Base-by-base conservation (phyloP, 2,329 filamentous ascomycete species). In the Orbilia javanica region DNA sequence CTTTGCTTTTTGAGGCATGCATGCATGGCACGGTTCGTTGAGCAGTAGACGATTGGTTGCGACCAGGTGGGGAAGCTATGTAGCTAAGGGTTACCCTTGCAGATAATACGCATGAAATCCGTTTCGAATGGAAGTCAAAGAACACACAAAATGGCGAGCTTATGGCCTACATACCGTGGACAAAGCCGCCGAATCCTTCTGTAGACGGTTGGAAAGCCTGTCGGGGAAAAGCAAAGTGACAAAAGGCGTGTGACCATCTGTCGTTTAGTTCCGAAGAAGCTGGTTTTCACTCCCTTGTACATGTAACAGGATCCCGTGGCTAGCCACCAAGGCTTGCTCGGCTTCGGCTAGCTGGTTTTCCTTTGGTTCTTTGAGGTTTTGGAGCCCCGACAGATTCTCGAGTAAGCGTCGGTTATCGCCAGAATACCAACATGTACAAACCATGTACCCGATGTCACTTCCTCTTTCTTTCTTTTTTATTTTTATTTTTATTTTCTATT, bases 11-110 rank as follows among this genome's bases (percentile, higher is more conserved):
- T 55, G 60, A 66, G 53, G 50, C 44, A 73, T 66, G 46, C 39
- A 71, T 64, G 69, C 60, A 73, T 73, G 69, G 62, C 60, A 73
- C 69, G 69, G 69, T 73, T 73, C 36, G 60, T 60, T 42, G 62
- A 66, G 20, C 50, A 20, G 69, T 73, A 42, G 60, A 73, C 69
- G 48, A 73, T 66, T 71, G 67, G 67, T 53, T 53, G 4, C 29
- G 42, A n/a, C 50, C 50, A 27, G 62, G 69, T 73, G 69, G 69
- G 69, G 69, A 66, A 66, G 39, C 29, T 48, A 22, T 57, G 22
- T 48, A 60, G 50, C 50, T 66, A 27, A 53, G 68, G 69, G 50
- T 66, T n/a, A 73, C 39, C 69, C 60, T 60, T 72, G 68, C 48
- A 72, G 50, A 15, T 22, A 60, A 48, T 60, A 60, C 20, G 65